These are phyloP conservation scores for Arabidopsis arenosa DNA, from an alignment of 345 rosid genomes.

Conservation along the genomic window DNA sequence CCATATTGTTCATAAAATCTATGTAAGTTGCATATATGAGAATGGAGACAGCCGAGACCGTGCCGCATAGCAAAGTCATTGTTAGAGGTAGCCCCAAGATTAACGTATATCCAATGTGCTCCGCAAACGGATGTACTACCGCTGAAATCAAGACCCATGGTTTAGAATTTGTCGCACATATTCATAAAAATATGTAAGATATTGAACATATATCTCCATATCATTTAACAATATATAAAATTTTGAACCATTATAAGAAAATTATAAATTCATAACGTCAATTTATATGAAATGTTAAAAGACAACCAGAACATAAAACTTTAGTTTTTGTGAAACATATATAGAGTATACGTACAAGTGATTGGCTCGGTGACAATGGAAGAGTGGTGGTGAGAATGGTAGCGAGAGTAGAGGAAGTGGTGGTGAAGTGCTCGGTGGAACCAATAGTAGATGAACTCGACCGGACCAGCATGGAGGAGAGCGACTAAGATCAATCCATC, in stretches of 20 bases:
- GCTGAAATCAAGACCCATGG: constrained; percentile 51
- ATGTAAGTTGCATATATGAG: constrained; percentile 52
- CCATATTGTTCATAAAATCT: constrained; percentile 85
- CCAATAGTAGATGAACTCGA: constrained; percentile 83
- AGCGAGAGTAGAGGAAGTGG: constrained; percentile 73
- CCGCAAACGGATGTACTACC: constrained; percentile 85
- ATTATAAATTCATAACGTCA: too few species aligned
- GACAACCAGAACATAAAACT: too few species aligned
- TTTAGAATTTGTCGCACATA: background rate
- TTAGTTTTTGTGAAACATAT: background rate
- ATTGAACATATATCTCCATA: background rate
- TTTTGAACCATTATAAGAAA: too few species aligned
- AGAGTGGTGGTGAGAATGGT: constrained; percentile 85
- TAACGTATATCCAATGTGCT: constrained; percentile 56
- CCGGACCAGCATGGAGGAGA: constrained; percentile 63
- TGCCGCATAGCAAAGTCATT: constrained; percentile 41
- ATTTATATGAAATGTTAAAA: too few species aligned
- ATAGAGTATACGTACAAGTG: constrained; percentile 46
- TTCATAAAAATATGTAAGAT: background rate
- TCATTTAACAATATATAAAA: too few species aligned
- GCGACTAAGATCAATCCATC: constrained; percentile 53
- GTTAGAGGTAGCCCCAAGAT: constrained; percentile 57
- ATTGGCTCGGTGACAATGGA: constrained; percentile 76
- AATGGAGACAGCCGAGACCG: constrained; percentile 38
- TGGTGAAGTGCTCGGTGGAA: constrained; percentile 76